Percentiles rank a stretch among this genome's conserved stretches.
Conservation (phyloP, 805 yeast genomes). For the Nakazawaea peltata region DNA sequence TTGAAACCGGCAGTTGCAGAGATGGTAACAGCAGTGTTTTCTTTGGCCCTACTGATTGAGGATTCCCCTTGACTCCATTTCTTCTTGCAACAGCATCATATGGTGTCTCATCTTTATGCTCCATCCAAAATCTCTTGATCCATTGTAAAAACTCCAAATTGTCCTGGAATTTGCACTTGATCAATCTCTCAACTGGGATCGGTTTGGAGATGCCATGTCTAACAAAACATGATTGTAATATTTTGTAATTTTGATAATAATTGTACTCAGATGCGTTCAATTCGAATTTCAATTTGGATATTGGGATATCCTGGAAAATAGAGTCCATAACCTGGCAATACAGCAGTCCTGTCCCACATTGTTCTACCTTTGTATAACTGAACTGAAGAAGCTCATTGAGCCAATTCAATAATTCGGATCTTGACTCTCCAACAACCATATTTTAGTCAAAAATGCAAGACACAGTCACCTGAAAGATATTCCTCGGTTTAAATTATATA, state of each 20-base stretch:
- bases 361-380: conserved; percentile 72
- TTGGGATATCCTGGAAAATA: conserved; percentile 74
- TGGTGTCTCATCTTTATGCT: conserved; percentile 54
- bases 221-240: conserved; percentile 74
- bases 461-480: neutral
- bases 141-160: conserved; percentile 92
- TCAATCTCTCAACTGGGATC: conserved; percentile 73
- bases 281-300: conserved; percentile 68
- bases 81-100: conserved; percentile 68
- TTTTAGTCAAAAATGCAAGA: neutral
- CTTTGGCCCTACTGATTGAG: conserved; percentile 1
- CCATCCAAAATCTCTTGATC: conserved; percentile 79
- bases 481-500: neutral
- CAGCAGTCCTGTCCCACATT: conserved; percentile 93
- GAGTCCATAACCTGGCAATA: conserved; percentile 90
- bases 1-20: neutral
- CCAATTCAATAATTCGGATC: conserved; percentile 82
- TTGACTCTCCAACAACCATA: conserved; percentile 53
- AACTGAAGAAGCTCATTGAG: conserved; percentile 63
- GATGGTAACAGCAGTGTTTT: neutral
- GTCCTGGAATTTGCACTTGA: conserved; percentile 88
- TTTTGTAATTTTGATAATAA: conserved; percentile 70
- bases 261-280: conserved; percentile 64
- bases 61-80: conserved; percentile 18
- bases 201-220: conserved; percentile 63